These are phyloP conservation scores for Sisymbrium irio DNA, from an alignment of 345 rosid species.

Conservation along the genomic window DNA sequence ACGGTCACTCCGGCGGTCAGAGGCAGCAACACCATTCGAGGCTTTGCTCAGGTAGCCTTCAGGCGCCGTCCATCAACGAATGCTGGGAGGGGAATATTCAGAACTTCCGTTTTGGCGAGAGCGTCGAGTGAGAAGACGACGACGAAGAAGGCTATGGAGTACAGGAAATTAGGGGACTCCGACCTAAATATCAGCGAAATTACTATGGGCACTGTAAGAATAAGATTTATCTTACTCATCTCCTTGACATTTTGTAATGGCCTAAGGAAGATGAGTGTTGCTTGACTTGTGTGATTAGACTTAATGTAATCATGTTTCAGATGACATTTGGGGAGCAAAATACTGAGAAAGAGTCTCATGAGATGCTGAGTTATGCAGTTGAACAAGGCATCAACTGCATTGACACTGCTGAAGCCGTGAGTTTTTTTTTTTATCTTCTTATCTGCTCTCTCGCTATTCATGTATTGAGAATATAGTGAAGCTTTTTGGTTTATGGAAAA, in stretches of 20 bases:
- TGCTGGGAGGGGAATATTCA: slow-evolving; percentile 24
- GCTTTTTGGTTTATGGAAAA: too few species aligned
- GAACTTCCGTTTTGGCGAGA: slow-evolving; percentile 34
- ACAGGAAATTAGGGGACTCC: slow-evolving; percentile 78
- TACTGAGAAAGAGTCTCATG: slow-evolving; percentile 86
- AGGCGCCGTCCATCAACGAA: slow-evolving; percentile 12
- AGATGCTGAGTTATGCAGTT: slow-evolving; percentile 64
- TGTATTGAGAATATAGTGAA: too few species aligned
- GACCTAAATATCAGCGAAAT: slow-evolving; percentile 76
- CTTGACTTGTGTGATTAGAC: not conserved
- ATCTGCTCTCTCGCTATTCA: too few species aligned
- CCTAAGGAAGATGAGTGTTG: not conserved
- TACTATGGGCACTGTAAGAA: slow-evolving; percentile 73
- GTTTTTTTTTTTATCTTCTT: slow-evolving; percentile 24
- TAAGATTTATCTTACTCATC: slow-evolving; percentile 16
- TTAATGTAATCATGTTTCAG: slow-evolving; percentile 35
- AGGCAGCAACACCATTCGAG: not conserved
- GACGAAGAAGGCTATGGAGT: slow-evolving; percentile 54
- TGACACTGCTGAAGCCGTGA: slow-evolving; percentile 83
- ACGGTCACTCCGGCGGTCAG: slow-evolving; percentile 20
- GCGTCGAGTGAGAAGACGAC: slow-evolving; percentile 32
- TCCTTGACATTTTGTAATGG: slow-evolving; percentile 33
- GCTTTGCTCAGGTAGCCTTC: not conserved
- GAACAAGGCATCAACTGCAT: slow-evolving; percentile 70
- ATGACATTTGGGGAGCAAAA: slow-evolving; percentile 94